A percentile compares a stretch with the other conserved stretches of the same genome.
Conservation (phyloP, 805 yeast species). For the Wickerhamiella bombiphila region DNA sequence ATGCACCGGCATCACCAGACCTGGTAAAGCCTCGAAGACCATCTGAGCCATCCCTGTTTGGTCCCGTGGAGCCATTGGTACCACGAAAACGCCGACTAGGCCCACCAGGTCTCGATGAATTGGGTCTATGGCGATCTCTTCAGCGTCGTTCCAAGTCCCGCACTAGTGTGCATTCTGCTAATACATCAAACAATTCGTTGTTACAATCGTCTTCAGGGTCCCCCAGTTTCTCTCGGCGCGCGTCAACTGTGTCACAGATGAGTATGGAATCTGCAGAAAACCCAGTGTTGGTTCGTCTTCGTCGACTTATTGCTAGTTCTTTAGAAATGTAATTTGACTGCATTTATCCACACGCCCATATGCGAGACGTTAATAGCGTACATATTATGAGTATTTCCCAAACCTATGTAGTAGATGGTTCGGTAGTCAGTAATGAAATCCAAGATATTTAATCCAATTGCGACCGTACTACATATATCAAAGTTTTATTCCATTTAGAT, state of each 20-base stretch:
- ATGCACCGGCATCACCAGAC: neutral
- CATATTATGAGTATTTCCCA: too few species aligned
- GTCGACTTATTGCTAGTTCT: neutral
- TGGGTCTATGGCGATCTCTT: neutral
- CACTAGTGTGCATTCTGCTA: neutral
- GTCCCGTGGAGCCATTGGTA: neutral
- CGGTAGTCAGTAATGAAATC: too few species aligned
- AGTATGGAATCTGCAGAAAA: neutral
- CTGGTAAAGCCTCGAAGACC: neutral
- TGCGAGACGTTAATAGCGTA: too few species aligned
- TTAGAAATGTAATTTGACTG: too few species aligned
- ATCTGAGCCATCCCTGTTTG: too few species aligned
- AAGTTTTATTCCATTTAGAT: too few species aligned
- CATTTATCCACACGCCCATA: too few species aligned
- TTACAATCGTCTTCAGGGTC: neutral
- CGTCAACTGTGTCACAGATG: too few species aligned
- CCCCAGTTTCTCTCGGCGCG: neutral
- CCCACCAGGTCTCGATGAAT: neutral
- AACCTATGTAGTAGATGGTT: too few species aligned
- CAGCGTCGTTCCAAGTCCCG: neutral
- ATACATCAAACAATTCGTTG: neutral
- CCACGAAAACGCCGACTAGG: neutral
- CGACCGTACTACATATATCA: too few species aligned
- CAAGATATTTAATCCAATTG: too few species aligned
- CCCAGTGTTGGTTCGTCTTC: neutral